Evolutionary conservation across 2,329 filamentous ascomycete species (phyloP).

Genomic region (Fusarium vanettenii): DNA sequence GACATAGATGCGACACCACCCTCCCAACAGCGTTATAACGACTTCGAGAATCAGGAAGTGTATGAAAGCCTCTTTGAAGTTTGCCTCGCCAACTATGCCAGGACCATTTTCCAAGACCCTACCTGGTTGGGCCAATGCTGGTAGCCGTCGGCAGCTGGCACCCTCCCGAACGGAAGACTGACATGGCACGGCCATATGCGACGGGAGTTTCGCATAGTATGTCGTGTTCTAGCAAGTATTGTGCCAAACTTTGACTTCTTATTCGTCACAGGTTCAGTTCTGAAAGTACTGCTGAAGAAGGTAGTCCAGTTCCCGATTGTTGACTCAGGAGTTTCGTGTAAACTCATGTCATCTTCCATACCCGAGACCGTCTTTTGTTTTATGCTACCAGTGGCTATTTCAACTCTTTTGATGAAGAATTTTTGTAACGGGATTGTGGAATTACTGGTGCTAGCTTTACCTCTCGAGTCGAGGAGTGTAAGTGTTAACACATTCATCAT

Average conservation of each 20-base stretch:
- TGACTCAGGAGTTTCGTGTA: neutral
- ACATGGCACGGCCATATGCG: neutral
- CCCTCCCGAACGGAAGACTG: neutral
- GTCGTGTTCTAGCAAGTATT: too few species aligned
- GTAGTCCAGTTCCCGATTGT: neutral
- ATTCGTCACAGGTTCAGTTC: neutral
- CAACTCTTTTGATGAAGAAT: neutral
- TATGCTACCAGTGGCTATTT: neutral
- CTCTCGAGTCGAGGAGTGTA: neutral
- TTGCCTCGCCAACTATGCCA: too few species aligned
- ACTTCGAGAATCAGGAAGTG: neutral
- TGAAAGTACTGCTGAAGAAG: neutral
- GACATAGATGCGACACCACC: neutral
- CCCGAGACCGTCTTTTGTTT: neutral
- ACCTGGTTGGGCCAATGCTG: neutral
- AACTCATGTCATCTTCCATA: neutral
- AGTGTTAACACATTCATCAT: neutral
- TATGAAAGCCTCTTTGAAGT: fast-evolving
- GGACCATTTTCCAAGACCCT: neutral
- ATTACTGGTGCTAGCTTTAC: neutral
- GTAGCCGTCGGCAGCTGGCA: neutral
- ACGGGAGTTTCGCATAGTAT: neutral
- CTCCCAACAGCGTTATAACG: neutral
- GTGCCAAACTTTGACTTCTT: neutral
- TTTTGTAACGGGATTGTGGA: neutral